Base-by-base conservation (phyloP, 1,284 basidiomycete species). In the Ganoderma leucocontextum region DNA sequence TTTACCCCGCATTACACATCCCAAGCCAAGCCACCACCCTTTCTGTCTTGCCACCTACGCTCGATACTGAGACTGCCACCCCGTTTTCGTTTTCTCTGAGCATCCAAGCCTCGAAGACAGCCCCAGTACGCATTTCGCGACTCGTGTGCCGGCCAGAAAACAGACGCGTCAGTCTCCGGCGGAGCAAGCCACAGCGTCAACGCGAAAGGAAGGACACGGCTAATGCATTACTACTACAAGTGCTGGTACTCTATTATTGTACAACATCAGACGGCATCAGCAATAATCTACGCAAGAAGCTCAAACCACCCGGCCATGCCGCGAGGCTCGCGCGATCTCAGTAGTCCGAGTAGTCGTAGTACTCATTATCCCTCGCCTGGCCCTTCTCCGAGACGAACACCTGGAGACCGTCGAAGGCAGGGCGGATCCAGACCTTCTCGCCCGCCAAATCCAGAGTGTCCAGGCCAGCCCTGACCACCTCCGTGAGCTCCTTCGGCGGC, bases 341-440 rank as follows among this genome's bases (percentile, higher is more conserved):
- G 8, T 49, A 49, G 25, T 49, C 49, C 17, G 33, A 38, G 36
- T 57, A 36, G 19, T 66, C 49, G 44, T 88, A 90, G 6, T 60
- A 60, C 36, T 78, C 85, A 64, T 84, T 84, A 65, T 91, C 89
- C 60, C 75, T 74, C 29, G 89, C 83, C n/a, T 67, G 71, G 12
- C 82, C 83, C 57, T 82, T 78, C 19, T 71, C 73, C 22, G 77
- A 77, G 13, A 91, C 76, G 42, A 82, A 78, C 7, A 92, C 80
- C 41, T 85, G 82, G 67, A 93, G 77, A 2, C 91, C 92, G 75
- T 93, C 91, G 75, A 88, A 88, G n/a, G 89, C 89, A 19, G 91
- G 91, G 44, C 91, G 81, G 4, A 92, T 75, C 91, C 91, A 93
- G 13, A 85, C 75, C 1, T 74, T 71, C 65, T 83, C 75, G 19